Percentiles rank a stretch among this genome's conserved stretches.
phyloP scores from a whole-genome alignment of 2,329 filamentous ascomycete species.

The Ophiosphaerella korrae region DNA sequence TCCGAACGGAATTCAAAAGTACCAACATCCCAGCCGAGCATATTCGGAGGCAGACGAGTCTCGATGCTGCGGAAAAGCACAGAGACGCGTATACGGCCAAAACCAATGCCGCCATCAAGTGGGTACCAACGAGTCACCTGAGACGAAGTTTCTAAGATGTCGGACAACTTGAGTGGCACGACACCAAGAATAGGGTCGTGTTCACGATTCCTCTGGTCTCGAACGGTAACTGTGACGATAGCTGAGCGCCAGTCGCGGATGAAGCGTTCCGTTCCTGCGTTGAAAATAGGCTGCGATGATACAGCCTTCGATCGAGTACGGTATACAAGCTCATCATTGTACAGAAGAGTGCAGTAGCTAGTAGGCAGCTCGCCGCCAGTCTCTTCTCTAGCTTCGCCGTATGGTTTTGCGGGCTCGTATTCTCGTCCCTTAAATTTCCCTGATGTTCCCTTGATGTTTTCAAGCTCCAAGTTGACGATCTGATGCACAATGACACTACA shows the following conservation, averaged over 20 bases:
- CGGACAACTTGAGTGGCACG: slow-evolving; percentile 83
- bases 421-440: slow-evolving; percentile 84
- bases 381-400: slow-evolving; percentile 86
- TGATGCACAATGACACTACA: slow-evolving; percentile 88
- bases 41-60: slow-evolving; percentile 78
- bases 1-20: slow-evolving; percentile 87
- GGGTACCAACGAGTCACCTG: slow-evolving; percentile 93
- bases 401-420: slow-evolving; percentile 84
- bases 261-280: slow-evolving; percentile 92
- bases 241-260: slow-evolving; percentile 89
- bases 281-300: slow-evolving; percentile 94
- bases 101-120: slow-evolving; percentile 90
- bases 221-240: slow-evolving; percentile 84
- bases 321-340: slow-evolving; percentile 89
- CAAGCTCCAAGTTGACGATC: slow-evolving; percentile 92
- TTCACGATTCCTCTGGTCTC: slow-evolving; percentile 85
- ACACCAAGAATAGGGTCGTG: slow-evolving; percentile 95
- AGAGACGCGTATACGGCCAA: slow-evolving; percentile 86
- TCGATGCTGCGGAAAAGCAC: slow-evolving; percentile 89
- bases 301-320: slow-evolving; percentile 94
- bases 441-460: slow-evolving; percentile 83
- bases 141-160: slow-evolving; percentile 85
- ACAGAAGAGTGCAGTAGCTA: slow-evolving; percentile 89
- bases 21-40: slow-evolving; percentile 93
- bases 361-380: slow-evolving; percentile 79